These are phyloP conservation scores for Arthroderma sp. DNA, from an alignment of 2,329 filamentous ascomycete genomes.

Conservation along the genomic window DNA sequence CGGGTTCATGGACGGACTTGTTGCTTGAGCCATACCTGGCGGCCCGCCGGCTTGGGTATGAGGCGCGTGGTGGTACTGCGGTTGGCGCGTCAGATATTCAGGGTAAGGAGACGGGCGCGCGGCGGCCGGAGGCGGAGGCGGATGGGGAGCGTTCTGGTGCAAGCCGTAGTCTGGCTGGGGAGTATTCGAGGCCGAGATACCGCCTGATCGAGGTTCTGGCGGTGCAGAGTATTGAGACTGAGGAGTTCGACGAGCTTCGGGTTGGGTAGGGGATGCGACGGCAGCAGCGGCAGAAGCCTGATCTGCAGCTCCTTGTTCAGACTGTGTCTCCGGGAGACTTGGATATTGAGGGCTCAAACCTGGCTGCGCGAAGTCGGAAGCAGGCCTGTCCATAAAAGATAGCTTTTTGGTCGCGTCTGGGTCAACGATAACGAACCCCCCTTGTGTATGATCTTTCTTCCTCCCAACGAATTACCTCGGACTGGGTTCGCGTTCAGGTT, in stretches of 20 bases:
- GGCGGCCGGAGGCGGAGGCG: conserved; percentile 31
- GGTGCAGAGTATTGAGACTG: conserved; percentile 61
- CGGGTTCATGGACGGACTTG: conserved; percentile 83
- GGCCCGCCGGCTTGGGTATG: conserved; percentile 60
- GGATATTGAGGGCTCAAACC: conserved; percentile 58
- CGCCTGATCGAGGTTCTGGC: conserved; percentile 62
- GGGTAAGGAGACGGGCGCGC: conserved; percentile 43
- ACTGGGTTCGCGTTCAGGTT: neutral
- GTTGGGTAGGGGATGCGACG: conserved; percentile 21
- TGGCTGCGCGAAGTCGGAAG: conserved; percentile 72
- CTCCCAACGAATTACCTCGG: conserved; percentile 2
- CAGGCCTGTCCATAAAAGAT: conserved; percentile 45
- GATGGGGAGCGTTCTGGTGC: conserved; percentile 58
- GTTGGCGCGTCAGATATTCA: conserved; percentile 68
- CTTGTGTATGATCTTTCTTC: conserved; percentile 5
- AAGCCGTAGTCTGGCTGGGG: conserved; percentile 81
- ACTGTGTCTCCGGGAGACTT: conserved; percentile 49
- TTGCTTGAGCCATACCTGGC: conserved; percentile 95
- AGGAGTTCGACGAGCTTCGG: conserved; percentile 27
- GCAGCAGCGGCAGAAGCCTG: conserved; percentile 67
- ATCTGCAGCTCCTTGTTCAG: conserved; percentile 81
- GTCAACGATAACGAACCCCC: conserved; percentile 7
- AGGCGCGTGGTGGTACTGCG: conserved; percentile 61
- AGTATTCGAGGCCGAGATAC: conserved; percentile 66
- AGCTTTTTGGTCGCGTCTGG: conserved; percentile 9